These are phyloP conservation scores for Carallia pectinifolia DNA, from an alignment of 345 rosid genomes.

Conservation along the genomic window DNA sequence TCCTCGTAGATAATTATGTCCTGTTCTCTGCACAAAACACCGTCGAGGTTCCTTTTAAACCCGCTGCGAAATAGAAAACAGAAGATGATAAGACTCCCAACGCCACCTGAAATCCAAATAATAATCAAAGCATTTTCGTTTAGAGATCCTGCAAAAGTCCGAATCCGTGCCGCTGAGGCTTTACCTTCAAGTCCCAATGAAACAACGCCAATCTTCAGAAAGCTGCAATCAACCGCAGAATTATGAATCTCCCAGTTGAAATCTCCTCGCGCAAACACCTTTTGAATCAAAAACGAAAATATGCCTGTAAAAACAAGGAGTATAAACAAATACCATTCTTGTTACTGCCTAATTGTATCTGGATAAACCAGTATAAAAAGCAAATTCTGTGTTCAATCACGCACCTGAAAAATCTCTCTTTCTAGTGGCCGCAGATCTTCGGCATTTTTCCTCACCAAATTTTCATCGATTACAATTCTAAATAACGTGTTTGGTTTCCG, in stretches of 20 bases:
- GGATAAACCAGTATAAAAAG: not conserved
- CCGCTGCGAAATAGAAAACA: slow-evolving; percentile 22
- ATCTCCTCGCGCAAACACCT: slow-evolving; percentile 1
- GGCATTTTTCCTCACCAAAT: slow-evolving; percentile 27
- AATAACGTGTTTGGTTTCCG: slow-evolving; percentile 30
- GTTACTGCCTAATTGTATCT: not conserved
- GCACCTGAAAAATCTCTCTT: slow-evolving; percentile 20
- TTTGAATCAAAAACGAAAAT: not conserved
- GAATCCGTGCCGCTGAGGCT: not conserved
- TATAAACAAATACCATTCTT: not conserved
- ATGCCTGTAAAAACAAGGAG: not conserved
- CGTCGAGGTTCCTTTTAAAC: not conserved
- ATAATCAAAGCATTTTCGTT: not conserved
- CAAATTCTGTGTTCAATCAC: slow-evolving; percentile 16
- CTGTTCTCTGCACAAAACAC: not conserved
- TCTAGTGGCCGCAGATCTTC: slow-evolving; percentile 26
- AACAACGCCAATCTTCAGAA: slow-evolving; percentile 11
- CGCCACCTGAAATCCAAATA: slow-evolving; percentile 1
- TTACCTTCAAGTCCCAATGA: not conserved
- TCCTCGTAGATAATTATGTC: slow-evolving; percentile 19
- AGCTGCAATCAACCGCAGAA: slow-evolving; percentile 6
- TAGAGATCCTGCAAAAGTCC: slow-evolving; percentile 7
- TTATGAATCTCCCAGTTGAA: slow-evolving; percentile 5
- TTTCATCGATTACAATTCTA: not conserved
- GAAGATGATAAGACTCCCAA: not conserved